Conservation (phyloP, 306 rosid species). For the Cucumis sativus region Cucumber_9930_V3 NC_026660.2:19869001-19869500, state of each 20-base stretch:
- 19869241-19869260: background rate
- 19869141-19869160: background rate
- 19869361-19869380: slow-evolving; percentile 1
- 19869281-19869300: background rate
- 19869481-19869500: background rate
- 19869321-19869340: background rate
- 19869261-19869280: background rate
- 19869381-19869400: slow-evolving; percentile 31
- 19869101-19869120: background rate
- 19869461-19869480: background rate
- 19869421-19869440: background rate
- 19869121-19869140: background rate
- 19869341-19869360: background rate
- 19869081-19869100: background rate
- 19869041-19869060: background rate
- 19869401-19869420: slow-evolving; percentile 32
- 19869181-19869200: background rate
- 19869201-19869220: background rate
- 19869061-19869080: background rate
- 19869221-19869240: background rate
- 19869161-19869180: slow-evolving; percentile 1
- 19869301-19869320: background rate
- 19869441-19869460: slow-evolving; percentile 4
- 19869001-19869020: background rate
- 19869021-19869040: background rate